These are phyloP conservation scores for Aspergillus bertholletiae DNA, from an alignment of 495 filamentous ascomycete species.

Conservation along the genomic window DNA sequence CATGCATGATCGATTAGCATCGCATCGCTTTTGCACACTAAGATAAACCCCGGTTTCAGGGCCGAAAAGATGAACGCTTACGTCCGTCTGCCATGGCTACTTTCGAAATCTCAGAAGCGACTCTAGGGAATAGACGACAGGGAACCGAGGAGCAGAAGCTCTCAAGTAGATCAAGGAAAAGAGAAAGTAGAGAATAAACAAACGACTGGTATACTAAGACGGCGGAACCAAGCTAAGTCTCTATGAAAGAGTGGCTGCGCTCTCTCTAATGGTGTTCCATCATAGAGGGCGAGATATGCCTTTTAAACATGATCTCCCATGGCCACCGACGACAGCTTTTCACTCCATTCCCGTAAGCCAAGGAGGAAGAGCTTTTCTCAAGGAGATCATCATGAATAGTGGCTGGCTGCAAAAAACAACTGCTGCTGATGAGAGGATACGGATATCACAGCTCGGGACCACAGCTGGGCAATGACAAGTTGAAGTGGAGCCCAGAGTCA, in stretches of 20 bases:
- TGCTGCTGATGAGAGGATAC: constrained; percentile 19
- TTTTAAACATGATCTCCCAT: constrained; percentile 19
- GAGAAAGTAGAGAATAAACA: neutral
- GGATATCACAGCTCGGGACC: constrained; percentile 26
- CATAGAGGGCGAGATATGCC: constrained; percentile 21
- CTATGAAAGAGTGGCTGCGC: constrained; percentile 6
- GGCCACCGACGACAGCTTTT: constrained; percentile 14
- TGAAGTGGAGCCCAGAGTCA: constrained; percentile 25
- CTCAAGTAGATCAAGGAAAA: constrained; percentile 3
- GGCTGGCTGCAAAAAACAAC: constrained; percentile 29
- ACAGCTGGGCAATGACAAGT: constrained; percentile 25
- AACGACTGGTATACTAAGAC: constrained; percentile 3
- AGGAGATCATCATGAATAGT: constrained; percentile 30
- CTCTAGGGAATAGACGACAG: neutral
- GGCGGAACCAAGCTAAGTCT: neutral
- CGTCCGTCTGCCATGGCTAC: constrained; percentile 58
- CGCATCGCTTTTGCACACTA: neutral
- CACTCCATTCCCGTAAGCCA: neutral
- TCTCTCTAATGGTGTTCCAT: constrained; percentile 13
- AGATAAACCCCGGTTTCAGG: neutral
- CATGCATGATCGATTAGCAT: neutral
- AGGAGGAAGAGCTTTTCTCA: constrained; percentile 6
- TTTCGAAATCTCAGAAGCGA: neutral
- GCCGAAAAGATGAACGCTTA: constrained; percentile 33
- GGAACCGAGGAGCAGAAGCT: neutral